Percentiles rank a stretch among this genome's conserved stretches.
phyloP scores from a whole-genome alignment of 1,284 basidiomycete genomes.

The Marasmius tenuissimus region DNA sequence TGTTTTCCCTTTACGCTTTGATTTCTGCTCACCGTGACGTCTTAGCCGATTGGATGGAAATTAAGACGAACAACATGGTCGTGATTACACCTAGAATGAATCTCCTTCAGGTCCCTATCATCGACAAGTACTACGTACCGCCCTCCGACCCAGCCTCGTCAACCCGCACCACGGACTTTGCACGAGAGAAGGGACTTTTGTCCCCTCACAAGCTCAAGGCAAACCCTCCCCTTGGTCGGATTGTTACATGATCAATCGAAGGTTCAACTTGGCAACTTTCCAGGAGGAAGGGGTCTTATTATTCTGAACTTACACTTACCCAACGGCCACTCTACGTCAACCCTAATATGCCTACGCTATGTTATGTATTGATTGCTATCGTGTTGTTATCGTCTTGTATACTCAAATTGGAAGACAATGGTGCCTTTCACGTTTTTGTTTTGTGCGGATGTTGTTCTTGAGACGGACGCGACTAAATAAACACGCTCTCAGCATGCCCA shows the following conservation, averaged over 20 bases:
- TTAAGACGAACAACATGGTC: conserved; percentile 92
- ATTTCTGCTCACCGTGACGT: conserved; percentile 6
- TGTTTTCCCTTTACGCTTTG: conserved; percentile 1
- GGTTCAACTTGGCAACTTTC: too few species aligned
- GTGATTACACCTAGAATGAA: conserved; percentile 94
- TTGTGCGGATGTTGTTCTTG: not conserved
- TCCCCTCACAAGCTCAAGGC: conserved; percentile 2
- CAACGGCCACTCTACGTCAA: too few species aligned
- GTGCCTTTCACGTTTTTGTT: not conserved
- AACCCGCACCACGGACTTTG: conserved; percentile 67
- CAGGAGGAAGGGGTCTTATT: too few species aligned
- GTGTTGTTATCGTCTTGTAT: too few species aligned
- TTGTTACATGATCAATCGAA: not conserved
- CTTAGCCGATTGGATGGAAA: conserved; percentile 95
- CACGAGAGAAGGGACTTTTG: conserved; percentile 71
- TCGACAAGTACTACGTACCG: conserved; percentile 87
- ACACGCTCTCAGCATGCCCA: not conserved
- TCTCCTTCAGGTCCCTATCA: conserved; percentile 89
- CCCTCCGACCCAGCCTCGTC: conserved; percentile 72
- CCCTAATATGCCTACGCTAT: too few species aligned
- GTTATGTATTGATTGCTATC: too few species aligned
- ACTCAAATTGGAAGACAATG: too few species aligned
- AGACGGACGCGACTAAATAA: not conserved
- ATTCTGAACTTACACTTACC: too few species aligned
- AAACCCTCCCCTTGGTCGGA: not conserved